A percentile compares a stretch with the other conserved stretches of the same genome.
phyloP scores from a whole-genome alignment of 192 early-diverging fungal genomes.

The Funneliformis mosseae region DNA sequence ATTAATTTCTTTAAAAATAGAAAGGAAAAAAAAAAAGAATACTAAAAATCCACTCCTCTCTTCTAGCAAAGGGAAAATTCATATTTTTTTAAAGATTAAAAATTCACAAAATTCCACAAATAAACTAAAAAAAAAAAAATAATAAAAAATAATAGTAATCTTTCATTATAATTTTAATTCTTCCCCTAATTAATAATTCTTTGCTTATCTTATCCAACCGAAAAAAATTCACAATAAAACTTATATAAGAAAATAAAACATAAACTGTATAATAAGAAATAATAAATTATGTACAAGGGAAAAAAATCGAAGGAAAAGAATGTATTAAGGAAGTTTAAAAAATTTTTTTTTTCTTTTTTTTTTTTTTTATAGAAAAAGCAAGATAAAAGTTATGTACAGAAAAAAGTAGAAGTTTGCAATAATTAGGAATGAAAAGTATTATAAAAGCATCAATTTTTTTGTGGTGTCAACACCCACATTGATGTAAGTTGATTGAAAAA shows the following conservation, averaged over 20 bases:
- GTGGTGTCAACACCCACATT: not conserved
- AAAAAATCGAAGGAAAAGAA: not conserved
- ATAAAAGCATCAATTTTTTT: not conserved
- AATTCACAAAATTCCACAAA: not conserved
- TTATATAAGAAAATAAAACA: not conserved
- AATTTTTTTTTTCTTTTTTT: not conserved
- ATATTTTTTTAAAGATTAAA: not conserved
- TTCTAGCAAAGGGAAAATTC: not conserved
- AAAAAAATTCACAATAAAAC: not conserved
- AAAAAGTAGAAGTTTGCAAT: not conserved
- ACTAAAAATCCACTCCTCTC: not conserved
- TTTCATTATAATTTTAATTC: not conserved
- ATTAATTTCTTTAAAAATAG: not conserved
- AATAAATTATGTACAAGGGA: not conserved
- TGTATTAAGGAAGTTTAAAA: not conserved
- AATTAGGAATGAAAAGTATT: not conserved
- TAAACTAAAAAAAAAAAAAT: not conserved
- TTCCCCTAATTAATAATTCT: not conserved
- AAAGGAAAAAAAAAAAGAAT: too few species aligned
- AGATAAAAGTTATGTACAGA: not conserved
- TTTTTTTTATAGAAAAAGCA: not conserved
- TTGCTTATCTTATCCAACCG: not conserved
- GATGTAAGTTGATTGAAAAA: not conserved
- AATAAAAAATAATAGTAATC: too few species aligned
- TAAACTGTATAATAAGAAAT: not conserved